Evolutionary conservation across 2,329 filamentous ascomycete genomes (phyloP).

Genomic region (Chrysoporthe puriensis): DNA sequence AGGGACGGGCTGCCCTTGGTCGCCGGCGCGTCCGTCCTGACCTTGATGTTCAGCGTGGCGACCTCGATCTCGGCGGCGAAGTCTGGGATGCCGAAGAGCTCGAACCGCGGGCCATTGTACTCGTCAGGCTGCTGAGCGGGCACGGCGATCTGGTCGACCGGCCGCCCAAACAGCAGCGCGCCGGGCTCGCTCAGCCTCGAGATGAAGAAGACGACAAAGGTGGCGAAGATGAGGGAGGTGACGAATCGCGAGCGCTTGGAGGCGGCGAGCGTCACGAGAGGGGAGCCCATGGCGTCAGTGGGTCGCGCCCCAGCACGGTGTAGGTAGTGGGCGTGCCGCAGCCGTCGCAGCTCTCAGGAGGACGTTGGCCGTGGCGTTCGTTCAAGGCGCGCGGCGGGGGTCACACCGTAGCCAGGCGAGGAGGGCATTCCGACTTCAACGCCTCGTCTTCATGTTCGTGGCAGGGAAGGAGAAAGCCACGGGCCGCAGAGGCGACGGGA

Average conservation of each 20-base stretch:
- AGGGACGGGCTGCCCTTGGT: constrained; percentile 11
- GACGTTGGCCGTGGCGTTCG: background rate
- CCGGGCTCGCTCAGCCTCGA: constrained; percentile 13
- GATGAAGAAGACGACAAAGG: constrained; percentile 22
- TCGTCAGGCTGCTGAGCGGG: constrained; percentile 6
- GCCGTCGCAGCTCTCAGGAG: background rate
- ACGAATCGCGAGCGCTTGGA: constrained; percentile 24
- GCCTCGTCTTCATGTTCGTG: background rate
- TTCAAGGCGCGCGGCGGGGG: background rate
- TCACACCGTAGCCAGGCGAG: background rate
- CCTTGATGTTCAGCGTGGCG: constrained; percentile 25
- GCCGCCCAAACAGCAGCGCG: constrained; percentile 13
- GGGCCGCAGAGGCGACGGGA: background rate
- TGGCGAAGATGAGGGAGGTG: constrained; percentile 18
- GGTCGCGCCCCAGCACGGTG: too few species aligned
- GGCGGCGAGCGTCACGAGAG: constrained; percentile 23
- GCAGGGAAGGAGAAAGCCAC: background rate
- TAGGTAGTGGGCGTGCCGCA: background rate
- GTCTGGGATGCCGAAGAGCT: constrained; percentile 25
- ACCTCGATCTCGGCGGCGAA: constrained; percentile 23
- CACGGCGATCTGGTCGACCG: background rate
- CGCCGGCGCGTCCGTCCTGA: constrained; percentile 13
- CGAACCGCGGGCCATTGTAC: constrained; percentile 22
- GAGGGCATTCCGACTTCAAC: background rate
- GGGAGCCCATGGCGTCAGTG: constrained; percentile 20